Percentiles rank a stretch among this genome's conserved stretches.
Conservation (phyloP, 2,329 filamentous ascomycete species). For the Cryphonectria naterciae region DNA sequence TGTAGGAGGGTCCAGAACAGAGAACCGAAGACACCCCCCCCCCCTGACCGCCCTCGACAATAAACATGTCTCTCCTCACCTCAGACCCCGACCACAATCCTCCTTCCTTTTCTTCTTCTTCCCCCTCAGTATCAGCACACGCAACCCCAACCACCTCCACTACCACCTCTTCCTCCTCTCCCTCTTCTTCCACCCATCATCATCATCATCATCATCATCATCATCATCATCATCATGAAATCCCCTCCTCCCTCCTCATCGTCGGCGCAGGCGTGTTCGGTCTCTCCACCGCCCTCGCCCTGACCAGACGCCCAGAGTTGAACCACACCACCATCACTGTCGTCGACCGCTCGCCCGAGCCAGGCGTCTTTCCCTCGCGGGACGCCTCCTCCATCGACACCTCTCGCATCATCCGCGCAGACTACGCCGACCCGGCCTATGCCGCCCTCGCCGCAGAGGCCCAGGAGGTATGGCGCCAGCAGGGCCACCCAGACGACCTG, state of each 20-base stretch:
- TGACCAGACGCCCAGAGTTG: slow-evolving; percentile 65
- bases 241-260: slow-evolving; percentile 63
- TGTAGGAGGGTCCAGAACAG: too few relatives aligned
- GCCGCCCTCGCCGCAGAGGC: slow-evolving; percentile 73
- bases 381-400: slow-evolving; percentile 66
- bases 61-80: slow-evolving; percentile 20
- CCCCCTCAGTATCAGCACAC: slow-evolving; percentile 24
- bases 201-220: slow-evolving; percentile 5
- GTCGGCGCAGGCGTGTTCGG: slow-evolving; percentile 71
- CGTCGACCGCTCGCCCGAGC: slow-evolving; percentile 54
- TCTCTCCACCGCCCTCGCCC: slow-evolving; percentile 65
- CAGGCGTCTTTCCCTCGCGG: slow-evolving; percentile 58
- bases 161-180: slow-evolving; percentile 17
- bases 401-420: slow-evolving; percentile 68
- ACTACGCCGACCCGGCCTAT: slow-evolving; percentile 84
- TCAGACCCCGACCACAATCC: slow-evolving; percentile 21
- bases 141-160: slow-evolving; percentile 26
- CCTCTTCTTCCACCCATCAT: slow-evolving; percentile 28
- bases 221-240: background rate
- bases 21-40: background rate
- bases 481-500: slow-evolving; percentile 53
- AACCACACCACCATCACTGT: slow-evolving; percentile 59
- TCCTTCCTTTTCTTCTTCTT: slow-evolving; percentile 14
- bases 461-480: slow-evolving; percentile 69
- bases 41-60: background rate